A percentile compares a stretch with the other conserved stretches of the same genome.
Conservation (phyloP, 2,329 filamentous ascomycete genomes). For the Arthrobotrys pseudoclavata region DNA sequence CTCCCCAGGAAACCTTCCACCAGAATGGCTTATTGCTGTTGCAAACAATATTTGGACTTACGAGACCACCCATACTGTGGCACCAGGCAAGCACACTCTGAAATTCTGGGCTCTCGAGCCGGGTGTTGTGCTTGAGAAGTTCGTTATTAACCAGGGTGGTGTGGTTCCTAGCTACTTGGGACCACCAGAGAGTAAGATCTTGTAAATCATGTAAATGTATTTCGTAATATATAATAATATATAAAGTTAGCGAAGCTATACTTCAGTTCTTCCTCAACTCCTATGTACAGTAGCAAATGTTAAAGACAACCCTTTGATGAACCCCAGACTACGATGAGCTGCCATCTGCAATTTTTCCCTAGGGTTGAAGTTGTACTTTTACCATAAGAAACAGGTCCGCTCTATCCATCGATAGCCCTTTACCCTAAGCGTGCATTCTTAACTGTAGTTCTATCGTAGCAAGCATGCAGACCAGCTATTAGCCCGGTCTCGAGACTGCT, state of each 20-base stretch:
- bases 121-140: slow-evolving; percentile 67
- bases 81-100: slow-evolving; percentile 67
- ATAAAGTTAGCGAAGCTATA: not conserved
- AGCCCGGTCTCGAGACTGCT: not conserved
- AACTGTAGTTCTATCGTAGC: too few species aligned
- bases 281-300: not conserved
- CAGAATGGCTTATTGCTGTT: slow-evolving; percentile 70
- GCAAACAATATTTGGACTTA: slow-evolving; percentile 70
- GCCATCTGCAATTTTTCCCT: not conserved
- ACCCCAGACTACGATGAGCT: not conserved
- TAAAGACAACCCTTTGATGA: not conserved
- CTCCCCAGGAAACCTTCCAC: slow-evolving; percentile 67
- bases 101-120: slow-evolving; percentile 69
- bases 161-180: slow-evolving; percentile 65
- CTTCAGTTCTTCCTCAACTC: not conserved
- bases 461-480: not conserved
- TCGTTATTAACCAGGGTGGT: slow-evolving; percentile 64
- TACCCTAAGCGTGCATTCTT: too few species aligned
- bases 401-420: too few species aligned
- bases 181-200: slow-evolving; percentile 65
- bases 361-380: not conserved
- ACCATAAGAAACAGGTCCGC: not conserved
- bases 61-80: slow-evolving; percentile 66
- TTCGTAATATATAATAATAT: slow-evolving; percentile 27
- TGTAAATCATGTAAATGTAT: slow-evolving; percentile 55